Evolutionary conservation across 345 rosid species (phyloP).

Genomic region (Heritiera littoralis): DNA sequence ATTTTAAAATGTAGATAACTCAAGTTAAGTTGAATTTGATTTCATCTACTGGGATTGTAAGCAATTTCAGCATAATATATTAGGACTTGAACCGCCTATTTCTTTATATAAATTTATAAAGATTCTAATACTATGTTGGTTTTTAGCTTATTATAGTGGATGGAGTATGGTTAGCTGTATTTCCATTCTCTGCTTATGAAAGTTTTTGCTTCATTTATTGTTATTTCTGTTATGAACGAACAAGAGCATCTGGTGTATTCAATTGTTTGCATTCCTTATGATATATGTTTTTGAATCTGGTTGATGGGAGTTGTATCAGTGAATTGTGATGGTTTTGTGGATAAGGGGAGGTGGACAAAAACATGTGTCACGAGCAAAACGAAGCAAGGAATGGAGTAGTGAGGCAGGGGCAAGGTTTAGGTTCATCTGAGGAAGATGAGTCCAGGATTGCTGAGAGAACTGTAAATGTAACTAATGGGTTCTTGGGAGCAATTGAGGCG

Average conservation of each 20-base stretch:
- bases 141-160: neutral
- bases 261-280: conserved; percentile 28
- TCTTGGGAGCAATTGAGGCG: conserved; percentile 33
- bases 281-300: conserved; percentile 42
- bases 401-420: conserved; percentile 41
- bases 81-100: neutral
- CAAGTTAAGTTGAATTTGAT: neutral
- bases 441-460: conserved; percentile 39
- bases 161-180: neutral
- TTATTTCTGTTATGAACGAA: neutral
- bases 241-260: conserved; percentile 7
- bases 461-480: conserved; percentile 33
- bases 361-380: conserved; percentile 50
- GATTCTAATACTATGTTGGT: neutral
- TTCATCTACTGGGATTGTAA: conserved; percentile 7
- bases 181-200: neutral
- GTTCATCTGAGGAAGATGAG: conserved; percentile 51
- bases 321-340: conserved; percentile 19
- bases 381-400: conserved; percentile 40
- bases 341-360: conserved; percentile 11
- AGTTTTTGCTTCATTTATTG: neutral
- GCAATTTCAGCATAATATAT: neutral
- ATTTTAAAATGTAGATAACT: neutral
- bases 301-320: conserved; percentile 39
- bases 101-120: neutral